A percentile compares a stretch with the other conserved stretches of the same genome.
phyloP scores from a whole-genome alignment of 2,329 filamentous ascomycete species.

The Aciculosporium take region DNA sequence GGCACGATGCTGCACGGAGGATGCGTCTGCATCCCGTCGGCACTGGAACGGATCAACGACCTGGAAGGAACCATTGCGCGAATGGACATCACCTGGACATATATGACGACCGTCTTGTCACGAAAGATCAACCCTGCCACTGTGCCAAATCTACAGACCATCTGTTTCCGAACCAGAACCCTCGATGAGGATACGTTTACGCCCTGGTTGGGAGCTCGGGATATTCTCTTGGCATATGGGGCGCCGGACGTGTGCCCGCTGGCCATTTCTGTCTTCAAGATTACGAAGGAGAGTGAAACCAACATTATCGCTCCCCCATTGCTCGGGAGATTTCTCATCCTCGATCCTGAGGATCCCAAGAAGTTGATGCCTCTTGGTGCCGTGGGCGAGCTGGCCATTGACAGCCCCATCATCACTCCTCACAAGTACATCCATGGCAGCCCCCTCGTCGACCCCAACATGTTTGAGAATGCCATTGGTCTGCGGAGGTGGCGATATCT shows the following conservation, averaged over 20 bases:
- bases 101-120: constrained; percentile 46
- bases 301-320: constrained; percentile 33
- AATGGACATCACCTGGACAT: constrained; percentile 36
- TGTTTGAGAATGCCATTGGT: constrained; percentile 10
- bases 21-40: constrained; percentile 43
- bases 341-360: constrained; percentile 36
- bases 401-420: constrained; percentile 28
- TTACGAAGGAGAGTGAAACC: constrained; percentile 22
- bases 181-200: constrained; percentile 34
- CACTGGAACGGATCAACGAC: constrained; percentile 33
- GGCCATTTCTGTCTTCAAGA: constrained; percentile 33
- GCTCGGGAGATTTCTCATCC: constrained; percentile 35
- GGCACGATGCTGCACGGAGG: constrained; percentile 40
- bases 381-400: constrained; percentile 45
- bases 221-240: constrained; percentile 36
- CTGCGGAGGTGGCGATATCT: constrained; percentile 24
- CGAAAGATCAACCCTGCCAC: constrained; percentile 23
- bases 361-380: constrained; percentile 38
- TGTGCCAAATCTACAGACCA: constrained; percentile 23
- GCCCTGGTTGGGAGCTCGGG: constrained; percentile 31
- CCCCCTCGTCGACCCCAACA: constrained; percentile 14
- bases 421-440: constrained; percentile 21
- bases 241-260: constrained; percentile 36
- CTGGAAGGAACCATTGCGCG: constrained; percentile 34
- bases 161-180: constrained; percentile 34